Percentiles rank a stretch among this genome's conserved stretches.
Evolutionary conservation across 495 filamentous ascomycete species (phyloP).

Genomic region (Patellaria atrata): DNA sequence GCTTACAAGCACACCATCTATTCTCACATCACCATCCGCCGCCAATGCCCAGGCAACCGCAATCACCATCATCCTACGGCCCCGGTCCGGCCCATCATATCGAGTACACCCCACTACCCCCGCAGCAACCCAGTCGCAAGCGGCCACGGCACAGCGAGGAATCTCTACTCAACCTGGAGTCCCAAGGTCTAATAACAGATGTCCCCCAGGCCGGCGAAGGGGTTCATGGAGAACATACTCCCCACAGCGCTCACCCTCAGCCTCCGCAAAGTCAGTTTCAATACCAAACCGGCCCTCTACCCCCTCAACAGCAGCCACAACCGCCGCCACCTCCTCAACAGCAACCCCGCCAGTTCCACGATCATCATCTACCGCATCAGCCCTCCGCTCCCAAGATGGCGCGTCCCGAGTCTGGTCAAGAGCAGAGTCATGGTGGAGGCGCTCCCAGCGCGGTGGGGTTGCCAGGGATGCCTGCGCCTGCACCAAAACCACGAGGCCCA

Average conservation of each 20-base stretch:
- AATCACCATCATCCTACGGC: constrained; percentile 13
- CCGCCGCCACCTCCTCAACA: constrained; percentile 14
- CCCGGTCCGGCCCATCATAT: constrained; percentile 5
- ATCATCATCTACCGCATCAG: constrained; percentile 56
- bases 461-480: constrained; percentile 68
- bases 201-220: constrained; percentile 17
- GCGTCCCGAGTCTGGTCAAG: constrained; percentile 35
- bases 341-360: constrained; percentile 29
- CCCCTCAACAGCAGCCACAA: constrained; percentile 12
- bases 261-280: constrained; percentile 13
- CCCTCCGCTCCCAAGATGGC: constrained; percentile 37
- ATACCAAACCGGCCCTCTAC: constrained; percentile 3
- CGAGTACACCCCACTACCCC: constrained; percentile 2
- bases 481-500: constrained; percentile 59
- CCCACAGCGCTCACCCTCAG: constrained; percentile 23
- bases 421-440: constrained; percentile 27
- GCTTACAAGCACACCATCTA: constrained; percentile 25
- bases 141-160: constrained; percentile 20
- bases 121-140: constrained; percentile 14
- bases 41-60: constrained; percentile 11
- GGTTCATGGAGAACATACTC: constrained; percentile 21
- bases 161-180: constrained; percentile 16
- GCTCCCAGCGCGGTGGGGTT: constrained; percentile 65
- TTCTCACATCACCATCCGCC: constrained; percentile 28
- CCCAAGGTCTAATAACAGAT: constrained; percentile 13